Conservation (phyloP, 1,284 basidiomycete genomes). For the Sporisorium iseilematis-ciliati region DNA sequence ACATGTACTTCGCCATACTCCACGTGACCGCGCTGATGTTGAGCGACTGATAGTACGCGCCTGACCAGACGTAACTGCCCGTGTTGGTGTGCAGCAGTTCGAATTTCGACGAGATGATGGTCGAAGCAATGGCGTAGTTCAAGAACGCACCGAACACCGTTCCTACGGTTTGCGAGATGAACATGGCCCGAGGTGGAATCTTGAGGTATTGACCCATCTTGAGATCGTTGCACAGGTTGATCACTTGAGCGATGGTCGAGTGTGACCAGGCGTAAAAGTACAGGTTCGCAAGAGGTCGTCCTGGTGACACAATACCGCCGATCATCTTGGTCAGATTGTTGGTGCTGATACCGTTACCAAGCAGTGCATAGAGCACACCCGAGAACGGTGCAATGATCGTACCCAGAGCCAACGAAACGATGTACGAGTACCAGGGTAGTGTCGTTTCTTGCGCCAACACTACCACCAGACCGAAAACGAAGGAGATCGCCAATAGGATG, state of each 20-base stretch:
- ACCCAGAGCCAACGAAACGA: slow-evolving; percentile 44
- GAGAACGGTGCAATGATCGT: slow-evolving; percentile 45
- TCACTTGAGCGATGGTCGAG: slow-evolving; percentile 38
- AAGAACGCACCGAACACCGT: slow-evolving; percentile 47
- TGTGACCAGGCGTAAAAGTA: slow-evolving; percentile 56
- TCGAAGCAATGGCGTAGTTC: slow-evolving; percentile 47
- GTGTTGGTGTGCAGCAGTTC: slow-evolving; percentile 44
- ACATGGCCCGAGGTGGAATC: slow-evolving; percentile 49
- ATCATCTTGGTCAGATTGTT: slow-evolving; percentile 57
- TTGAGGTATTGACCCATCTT: slow-evolving; percentile 63
- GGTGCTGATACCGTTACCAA: slow-evolving; percentile 43
- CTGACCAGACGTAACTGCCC: slow-evolving; percentile 48
- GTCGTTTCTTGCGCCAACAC: slow-evolving; percentile 52
- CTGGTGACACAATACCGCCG: slow-evolving; percentile 37
- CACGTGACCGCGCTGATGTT: slow-evolving; percentile 44
- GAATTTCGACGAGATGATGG: slow-evolving; percentile 39
- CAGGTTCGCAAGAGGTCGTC: slow-evolving; percentile 52
- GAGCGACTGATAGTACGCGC: slow-evolving; percentile 29
- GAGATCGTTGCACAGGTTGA: slow-evolving; percentile 50
- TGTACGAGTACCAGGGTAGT: slow-evolving; percentile 52
- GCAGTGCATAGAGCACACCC: slow-evolving; percentile 35
- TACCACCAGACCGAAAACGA: slow-evolving; percentile 36
- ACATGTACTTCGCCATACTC: slow-evolving; percentile 48
- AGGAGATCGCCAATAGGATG: slow-evolving; percentile 47
- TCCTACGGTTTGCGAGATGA: slow-evolving; percentile 42